Conservation (phyloP, 768 basidiomycete species). For the Roridomyces roridus region DNA sequence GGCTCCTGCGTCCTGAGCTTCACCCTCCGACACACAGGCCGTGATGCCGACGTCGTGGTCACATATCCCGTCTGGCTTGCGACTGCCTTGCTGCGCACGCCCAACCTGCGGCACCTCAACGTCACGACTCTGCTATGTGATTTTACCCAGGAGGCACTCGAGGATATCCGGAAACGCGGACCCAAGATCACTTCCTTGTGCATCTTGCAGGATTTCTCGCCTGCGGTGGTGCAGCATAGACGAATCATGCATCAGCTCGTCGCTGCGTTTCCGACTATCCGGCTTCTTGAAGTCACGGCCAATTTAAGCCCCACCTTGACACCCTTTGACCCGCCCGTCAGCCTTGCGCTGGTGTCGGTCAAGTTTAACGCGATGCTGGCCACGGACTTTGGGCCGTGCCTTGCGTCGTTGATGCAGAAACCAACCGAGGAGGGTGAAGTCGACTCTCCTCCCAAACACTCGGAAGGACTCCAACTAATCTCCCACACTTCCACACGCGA, state of each 20-base stretch:
- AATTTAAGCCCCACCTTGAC: neutral
- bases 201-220: conserved; percentile 17
- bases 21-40: conserved; percentile 18
- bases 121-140: conserved; percentile 16
- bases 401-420: conserved; percentile 11
- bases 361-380: conserved; percentile 8
- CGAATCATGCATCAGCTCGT: conserved; percentile 18
- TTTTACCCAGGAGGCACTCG: conserved; percentile 5
- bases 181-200: conserved; percentile 10
- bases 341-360: conserved; percentile 6
- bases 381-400: conserved; percentile 8
- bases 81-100: conserved; percentile 17
- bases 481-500: conserved; percentile 6
- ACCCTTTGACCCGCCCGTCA: conserved; percentile 12
- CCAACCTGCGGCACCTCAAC: conserved; percentile 22
- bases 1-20: conserved; percentile 11
- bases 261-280: conserved; percentile 10
- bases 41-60: neutral
- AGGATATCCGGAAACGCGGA: neutral
- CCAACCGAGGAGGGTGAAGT: no score
- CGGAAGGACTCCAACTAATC: conserved; percentile 8
- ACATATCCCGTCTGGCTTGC: conserved; percentile 4
- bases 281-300: conserved; percentile 17
- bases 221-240: neutral
- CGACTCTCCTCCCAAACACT: no score